Conservation (phyloP, 371 early-diverging fungal genomes). For the Syncephalastrum racemosum region DNA sequence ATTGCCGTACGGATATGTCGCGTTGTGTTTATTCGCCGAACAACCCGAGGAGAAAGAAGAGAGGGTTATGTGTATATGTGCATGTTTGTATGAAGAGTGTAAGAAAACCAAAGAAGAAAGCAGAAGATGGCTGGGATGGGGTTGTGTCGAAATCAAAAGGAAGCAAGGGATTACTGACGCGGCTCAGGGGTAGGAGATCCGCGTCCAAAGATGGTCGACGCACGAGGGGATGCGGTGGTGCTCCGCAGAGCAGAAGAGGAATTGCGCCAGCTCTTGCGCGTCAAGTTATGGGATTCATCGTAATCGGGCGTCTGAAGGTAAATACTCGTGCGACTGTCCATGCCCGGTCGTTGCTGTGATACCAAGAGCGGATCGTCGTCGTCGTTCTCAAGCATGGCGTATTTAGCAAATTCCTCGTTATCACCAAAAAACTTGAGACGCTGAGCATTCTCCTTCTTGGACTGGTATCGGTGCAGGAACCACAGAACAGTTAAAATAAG, state of each 20-base stretch:
- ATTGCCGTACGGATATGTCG: too few species aligned
- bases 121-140: too few species aligned
- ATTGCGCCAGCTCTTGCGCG: slow-evolving; percentile 21
- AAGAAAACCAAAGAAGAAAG: too few species aligned
- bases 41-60: too few species aligned
- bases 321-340: slow-evolving; percentile 24
- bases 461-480: slow-evolving; percentile 50
- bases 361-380: slow-evolving; percentile 2
- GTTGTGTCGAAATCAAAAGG: too few species aligned
- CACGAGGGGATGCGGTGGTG: slow-evolving; percentile 1
- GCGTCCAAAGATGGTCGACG: neutral
- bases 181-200: slow-evolving; percentile 2
- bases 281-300: slow-evolving; percentile 23
- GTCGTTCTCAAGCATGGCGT: slow-evolving; percentile 33
- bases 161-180: neutral
- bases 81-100: too few species aligned
- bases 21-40: too few species aligned
- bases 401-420: slow-evolving; percentile 42
- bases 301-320: slow-evolving; percentile 38
- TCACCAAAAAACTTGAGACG: slow-evolving; percentile 41
- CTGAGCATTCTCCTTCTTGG: slow-evolving; percentile 40
- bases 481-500: slow-evolving; percentile 29
- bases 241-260: slow-evolving; percentile 15
- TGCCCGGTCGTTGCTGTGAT: neutral
- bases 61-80: too few species aligned